Base-by-base conservation (phyloP, 768 basidiomycete genomes). In the Rhodotorula graminis region DNA sequence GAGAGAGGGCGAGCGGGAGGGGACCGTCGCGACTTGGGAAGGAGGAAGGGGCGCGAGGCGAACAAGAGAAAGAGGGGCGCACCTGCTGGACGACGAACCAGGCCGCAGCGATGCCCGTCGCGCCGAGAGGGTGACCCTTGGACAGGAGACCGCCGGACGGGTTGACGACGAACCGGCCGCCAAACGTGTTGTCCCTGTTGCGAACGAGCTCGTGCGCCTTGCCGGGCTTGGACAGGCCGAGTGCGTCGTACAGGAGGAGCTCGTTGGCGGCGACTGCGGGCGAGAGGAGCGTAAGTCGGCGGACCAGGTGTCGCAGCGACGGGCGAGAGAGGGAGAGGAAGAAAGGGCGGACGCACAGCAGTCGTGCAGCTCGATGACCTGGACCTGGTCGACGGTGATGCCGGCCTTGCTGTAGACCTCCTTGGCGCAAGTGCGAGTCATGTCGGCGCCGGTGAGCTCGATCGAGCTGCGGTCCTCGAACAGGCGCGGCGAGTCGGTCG, bases 91-190 rank as follows among this genome's bases (percentile, higher is more conserved):
- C 56, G 3, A 57, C 18, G 50, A 42, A 64, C 33, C 70, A 72
- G 1, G 64, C 42, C 68, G 76, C 74, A 12, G 75, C 77, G 25
- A 78, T 70, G 0, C 78, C 77, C 0, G 73, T 78, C 7, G 78
- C 76, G 8, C 21, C 72, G 64, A 77, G 59, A 4, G 91, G 91
- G 78, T 92, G 90, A 6, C 91, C 91, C 78, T 92, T 93, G n/a
- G 90, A 89, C 78, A 93, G 90, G 25, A 93, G 84, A 0, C 91
- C 91, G 37, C 91, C 91, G 63, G 88, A 90, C 0, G 91, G 90
- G 75, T 93, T 92, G 49, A 93, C 82, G 27, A 93, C 89, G 62
- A 86, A 93, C 80, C 90, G 90, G 10, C 92, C 64, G 58, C 75
- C 75, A 47, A 75, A 78, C 21, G 92, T 93, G 77, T 90, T 91